These are phyloP conservation scores for Saprolegnia parasitica DNA, from an alignment of 352 stramenopile species.

Conservation along the genomic window DNA sequence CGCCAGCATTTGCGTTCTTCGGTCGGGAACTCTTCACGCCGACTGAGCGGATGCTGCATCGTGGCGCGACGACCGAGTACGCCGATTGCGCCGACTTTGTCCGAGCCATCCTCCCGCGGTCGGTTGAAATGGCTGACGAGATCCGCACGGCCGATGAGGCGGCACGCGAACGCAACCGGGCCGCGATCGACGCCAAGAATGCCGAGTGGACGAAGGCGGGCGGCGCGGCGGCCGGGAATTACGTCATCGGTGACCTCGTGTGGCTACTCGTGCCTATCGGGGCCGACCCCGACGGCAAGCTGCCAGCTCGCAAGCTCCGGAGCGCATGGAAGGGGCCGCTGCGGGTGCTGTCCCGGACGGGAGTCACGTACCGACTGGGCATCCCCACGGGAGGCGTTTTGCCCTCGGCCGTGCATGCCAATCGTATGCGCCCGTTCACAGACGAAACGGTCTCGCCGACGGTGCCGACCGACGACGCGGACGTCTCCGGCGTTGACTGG, in stretches of 20 bases:
- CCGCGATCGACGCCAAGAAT: neutral
- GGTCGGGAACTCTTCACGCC: neutral
- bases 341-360: too few relatives aligned
- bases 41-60: neutral
- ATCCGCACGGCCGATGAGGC: neutral
- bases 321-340: too few relatives aligned
- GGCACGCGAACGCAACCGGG: neutral
- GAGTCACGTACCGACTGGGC: too few relatives aligned
- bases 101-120: neutral
- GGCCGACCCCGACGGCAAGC: too few relatives aligned
- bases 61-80: neutral
- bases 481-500: too few relatives aligned
- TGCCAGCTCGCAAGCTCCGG: too few relatives aligned
- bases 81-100: neutral
- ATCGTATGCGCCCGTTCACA: too few relatives aligned
- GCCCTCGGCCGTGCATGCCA: too few relatives aligned
- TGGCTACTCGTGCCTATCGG: neutral
- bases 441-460: too few relatives aligned
- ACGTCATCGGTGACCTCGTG: neutral
- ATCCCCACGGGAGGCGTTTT: too few relatives aligned
- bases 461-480: too few relatives aligned
- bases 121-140: neutral
- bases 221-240: neutral
- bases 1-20: neutral
- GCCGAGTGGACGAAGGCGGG: neutral